phyloP scores from a whole-genome alignment of 441 rosid genomes.

The Omphalea diandra region DNA sequence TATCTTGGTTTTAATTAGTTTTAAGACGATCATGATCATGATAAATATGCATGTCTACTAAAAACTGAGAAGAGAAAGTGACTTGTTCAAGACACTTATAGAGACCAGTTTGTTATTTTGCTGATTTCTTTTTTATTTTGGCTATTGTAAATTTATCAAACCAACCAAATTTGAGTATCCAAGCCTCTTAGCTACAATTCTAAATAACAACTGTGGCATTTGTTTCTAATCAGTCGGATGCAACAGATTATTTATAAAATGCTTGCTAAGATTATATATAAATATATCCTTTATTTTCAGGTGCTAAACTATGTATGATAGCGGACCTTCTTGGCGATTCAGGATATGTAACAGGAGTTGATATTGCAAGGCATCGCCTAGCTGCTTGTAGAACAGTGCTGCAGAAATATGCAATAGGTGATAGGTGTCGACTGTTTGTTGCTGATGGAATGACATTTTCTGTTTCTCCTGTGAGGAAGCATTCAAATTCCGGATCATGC shows the following conservation, averaged over 20 bases:
- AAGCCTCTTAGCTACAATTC: not conserved
- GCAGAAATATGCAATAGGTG: conserved; percentile 69
- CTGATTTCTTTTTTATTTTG: too few species aligned
- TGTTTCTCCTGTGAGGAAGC: conserved; percentile 43
- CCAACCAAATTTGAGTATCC: not conserved
- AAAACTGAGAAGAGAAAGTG: not conserved
- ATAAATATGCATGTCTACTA: not conserved
- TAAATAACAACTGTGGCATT: too few species aligned
- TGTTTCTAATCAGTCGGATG: not conserved
- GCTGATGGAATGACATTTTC: conserved; percentile 82
- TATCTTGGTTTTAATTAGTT: not conserved
- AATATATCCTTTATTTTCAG: conserved; percentile 36
- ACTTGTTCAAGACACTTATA: not conserved
- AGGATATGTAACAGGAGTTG: conserved; percentile 85
- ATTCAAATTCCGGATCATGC: conserved; percentile 40
- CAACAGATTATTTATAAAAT: not conserved
- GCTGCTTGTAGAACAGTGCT: conserved; percentile 91
- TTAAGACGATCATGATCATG: not conserved
- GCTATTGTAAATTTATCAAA: too few species aligned
- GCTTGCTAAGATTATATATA: not conserved
- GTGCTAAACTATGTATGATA: conserved; percentile 95
- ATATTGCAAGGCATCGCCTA: conserved; percentile 79
- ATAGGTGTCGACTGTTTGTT: conserved; percentile 72
- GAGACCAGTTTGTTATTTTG: not conserved
- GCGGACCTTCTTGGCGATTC: conserved; percentile 64